A percentile compares a stretch with the other conserved stretches of the same genome.
Conservation (phyloP, 1,139 yeast genomes). For the Entelexis sorbosivorans region DNA sequence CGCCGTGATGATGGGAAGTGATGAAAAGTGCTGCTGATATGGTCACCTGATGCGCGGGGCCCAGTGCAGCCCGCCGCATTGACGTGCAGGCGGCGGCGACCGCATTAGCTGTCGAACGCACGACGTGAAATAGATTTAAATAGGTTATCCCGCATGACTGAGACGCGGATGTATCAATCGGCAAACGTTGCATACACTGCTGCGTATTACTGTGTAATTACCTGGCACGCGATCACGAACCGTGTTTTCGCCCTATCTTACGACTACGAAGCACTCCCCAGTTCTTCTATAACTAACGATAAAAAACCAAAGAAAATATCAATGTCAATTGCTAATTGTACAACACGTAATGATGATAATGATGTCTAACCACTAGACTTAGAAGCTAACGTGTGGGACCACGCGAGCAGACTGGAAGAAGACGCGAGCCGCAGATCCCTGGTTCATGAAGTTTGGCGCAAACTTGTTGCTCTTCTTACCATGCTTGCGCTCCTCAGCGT, state of each 20-base stretch:
- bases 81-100: too few species aligned
- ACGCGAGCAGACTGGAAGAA: constrained; percentile 60
- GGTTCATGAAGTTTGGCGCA: constrained; percentile 51
- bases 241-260: too few species aligned
- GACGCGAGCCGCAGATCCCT: constrained; percentile 56
- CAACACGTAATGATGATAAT: not conserved
- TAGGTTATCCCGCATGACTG: too few species aligned
- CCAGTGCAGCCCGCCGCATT: not conserved
- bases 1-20: not conserved
- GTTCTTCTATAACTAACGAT: too few species aligned
- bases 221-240: too few species aligned
- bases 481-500: constrained; percentile 40
- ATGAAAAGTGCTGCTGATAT: not conserved
- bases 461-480: constrained; percentile 35
- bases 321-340: not conserved
- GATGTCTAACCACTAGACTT: not conserved
- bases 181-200: too few species aligned
- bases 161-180: too few species aligned
- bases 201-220: too few species aligned
- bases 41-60: not conserved
- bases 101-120: too few species aligned
- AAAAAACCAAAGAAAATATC: too few species aligned
- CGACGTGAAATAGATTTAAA: too few species aligned
- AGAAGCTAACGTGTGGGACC: constrained; percentile 29
- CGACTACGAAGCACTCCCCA: too few species aligned